Evolutionary conservation across 768 basidiomycete genomes (phyloP), one percentile per base, ranked within the genome.

Genomic region (Russula lepida): DNA sequence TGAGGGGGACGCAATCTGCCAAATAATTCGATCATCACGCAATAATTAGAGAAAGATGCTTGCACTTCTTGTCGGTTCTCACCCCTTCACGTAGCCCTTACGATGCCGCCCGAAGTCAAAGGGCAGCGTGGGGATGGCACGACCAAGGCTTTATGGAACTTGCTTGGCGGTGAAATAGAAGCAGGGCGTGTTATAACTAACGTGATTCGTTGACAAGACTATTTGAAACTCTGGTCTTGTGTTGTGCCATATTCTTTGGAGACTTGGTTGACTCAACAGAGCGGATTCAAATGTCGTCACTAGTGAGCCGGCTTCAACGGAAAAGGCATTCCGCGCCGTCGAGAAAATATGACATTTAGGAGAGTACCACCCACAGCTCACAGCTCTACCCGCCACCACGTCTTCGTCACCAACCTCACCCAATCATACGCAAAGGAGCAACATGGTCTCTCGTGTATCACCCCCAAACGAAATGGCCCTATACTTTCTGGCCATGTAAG

Each of bases 401-500:
- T n/a, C n/a, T n/a, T n/a, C n/a, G n/a, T n/a, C 4, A 0, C n/a
- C 21, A 43, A n/a, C 6, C 37, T 1, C 15, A 6, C 2, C 37
- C 15, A n/a, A 51, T 23, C 12, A 53, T n/a, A 21, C 30, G 8
- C 32, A n/a, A 30, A 43, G 17, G 47, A 30, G n/a, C 3, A 51
- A 23, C 30, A 65, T 65, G 64, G 12, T 59, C 25, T 41, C 60
- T 6, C n/a, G 13, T 9, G 62, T 61, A 4, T 71, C 71, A 6
- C 64, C 70, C 35, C 66, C 64, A 0, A 48, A 52, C 62, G 69
- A 73, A 46, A 68, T 71, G 17, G 15, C 66, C 6, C 66, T 73
- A 28, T 74, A 73, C 43, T 70, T 73, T 59, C 48, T 74, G 33
- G 73, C 73, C 0, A 35, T 74, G 73, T 73, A 50, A 65, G 73